Percentiles rank a stretch among this genome's conserved stretches.
Conservation (phyloP, 768 basidiomycete species). For the Leccinum ochraceum region DNA sequence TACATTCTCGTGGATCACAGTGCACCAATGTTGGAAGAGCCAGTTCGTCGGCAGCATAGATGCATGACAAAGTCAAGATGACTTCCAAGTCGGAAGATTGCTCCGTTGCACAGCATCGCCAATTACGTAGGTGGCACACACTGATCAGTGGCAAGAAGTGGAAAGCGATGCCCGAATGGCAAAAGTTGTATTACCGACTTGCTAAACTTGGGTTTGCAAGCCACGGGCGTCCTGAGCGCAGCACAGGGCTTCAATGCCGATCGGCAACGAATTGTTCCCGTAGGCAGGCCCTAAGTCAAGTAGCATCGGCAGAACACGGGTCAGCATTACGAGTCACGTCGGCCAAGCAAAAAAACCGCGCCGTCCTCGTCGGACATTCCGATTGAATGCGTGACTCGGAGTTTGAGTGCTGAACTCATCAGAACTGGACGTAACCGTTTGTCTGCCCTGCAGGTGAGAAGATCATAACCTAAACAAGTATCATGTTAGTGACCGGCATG, state of each 20-base stretch:
- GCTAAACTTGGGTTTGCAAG: background rate
- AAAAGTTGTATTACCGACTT: background rate
- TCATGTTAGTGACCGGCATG: background rate
- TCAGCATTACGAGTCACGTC: background rate
- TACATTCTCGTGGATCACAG: background rate
- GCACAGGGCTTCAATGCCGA: too few relatives aligned
- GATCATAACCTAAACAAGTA: background rate
- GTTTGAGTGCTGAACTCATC: background rate
- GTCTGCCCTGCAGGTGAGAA: background rate
- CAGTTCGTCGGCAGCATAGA: background rate
- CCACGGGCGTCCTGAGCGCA: too few relatives aligned
- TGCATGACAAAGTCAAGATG: background rate
- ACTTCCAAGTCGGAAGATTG: background rate
- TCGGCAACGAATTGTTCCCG: too few relatives aligned
- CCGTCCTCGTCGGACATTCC: background rate
- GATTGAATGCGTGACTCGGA: background rate
- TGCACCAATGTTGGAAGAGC: background rate
- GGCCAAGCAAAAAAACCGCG: background rate
- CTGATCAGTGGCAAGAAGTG: background rate
- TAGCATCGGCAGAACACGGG: background rate
- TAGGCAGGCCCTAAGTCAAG: too few relatives aligned
- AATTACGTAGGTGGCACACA: background rate
- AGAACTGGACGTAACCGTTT: background rate
- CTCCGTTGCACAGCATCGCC: background rate
- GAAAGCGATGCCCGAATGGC: background rate